phyloP scores from a whole-genome alignment of 192 early-diverging fungal genomes.

The Polychytrium aggregatum region DNA sequence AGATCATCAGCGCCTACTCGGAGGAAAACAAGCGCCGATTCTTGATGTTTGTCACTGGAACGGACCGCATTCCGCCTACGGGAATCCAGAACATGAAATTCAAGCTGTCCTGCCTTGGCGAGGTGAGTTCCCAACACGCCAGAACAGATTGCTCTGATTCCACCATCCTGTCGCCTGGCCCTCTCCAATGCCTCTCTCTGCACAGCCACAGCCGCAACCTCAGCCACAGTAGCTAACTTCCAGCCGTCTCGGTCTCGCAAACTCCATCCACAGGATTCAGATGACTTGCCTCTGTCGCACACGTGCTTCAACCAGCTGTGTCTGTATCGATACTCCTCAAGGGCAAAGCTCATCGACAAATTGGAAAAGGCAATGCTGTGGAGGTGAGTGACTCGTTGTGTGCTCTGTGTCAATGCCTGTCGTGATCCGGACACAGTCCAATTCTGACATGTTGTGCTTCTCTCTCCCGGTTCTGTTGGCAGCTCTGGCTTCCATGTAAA shows the following conservation, averaged over 20 bases:
- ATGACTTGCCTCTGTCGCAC: slow-evolving; percentile 69
- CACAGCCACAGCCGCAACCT: too few species aligned
- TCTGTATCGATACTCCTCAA: slow-evolving; percentile 63
- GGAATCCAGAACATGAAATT: slow-evolving; percentile 38
- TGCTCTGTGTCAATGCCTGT: too few species aligned
- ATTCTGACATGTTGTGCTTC: too few species aligned
- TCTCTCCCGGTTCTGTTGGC: too few species aligned
- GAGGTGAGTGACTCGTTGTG: too few species aligned
- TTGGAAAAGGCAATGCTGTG: slow-evolving; percentile 65
- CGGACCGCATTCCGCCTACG: slow-evolving; percentile 67
- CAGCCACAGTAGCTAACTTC: neutral
- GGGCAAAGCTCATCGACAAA: slow-evolving; percentile 55
- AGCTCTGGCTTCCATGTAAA: too few species aligned
- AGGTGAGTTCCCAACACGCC: slow-evolving; percentile 6
- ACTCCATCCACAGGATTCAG: slow-evolving; percentile 73
- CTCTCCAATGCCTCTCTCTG: too few species aligned
- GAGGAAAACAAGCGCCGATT: slow-evolving; percentile 57
- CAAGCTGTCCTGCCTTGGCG: slow-evolving; percentile 33
- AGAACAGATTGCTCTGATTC: too few species aligned
- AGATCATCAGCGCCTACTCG: slow-evolving; percentile 51
- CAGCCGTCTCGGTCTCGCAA: slow-evolving; percentile 51
- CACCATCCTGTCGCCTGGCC: too few species aligned
- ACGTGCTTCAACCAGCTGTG: slow-evolving; percentile 72
- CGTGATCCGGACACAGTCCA: too few species aligned
- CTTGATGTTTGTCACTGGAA: slow-evolving; percentile 79